Evolutionary conservation across 2,329 filamentous ascomycete genomes (phyloP).

Genomic region (Seiridium unicorne): DNA sequence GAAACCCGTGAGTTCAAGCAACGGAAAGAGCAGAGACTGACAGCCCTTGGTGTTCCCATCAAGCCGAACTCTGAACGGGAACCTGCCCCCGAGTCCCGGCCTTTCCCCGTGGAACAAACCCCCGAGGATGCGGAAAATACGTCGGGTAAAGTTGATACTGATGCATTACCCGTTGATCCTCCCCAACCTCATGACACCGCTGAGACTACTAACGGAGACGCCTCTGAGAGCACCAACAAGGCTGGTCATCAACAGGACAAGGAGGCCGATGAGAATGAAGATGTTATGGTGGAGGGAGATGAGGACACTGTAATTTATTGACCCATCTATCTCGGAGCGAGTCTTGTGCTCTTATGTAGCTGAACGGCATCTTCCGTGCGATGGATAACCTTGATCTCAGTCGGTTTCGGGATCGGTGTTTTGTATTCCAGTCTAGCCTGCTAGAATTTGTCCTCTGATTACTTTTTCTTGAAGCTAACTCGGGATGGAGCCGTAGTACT

Average conservation of each 20-base stretch:
- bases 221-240: slow-evolving; percentile 22
- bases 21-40: slow-evolving; percentile 41
- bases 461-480: too few species aligned
- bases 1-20: slow-evolving; percentile 64
- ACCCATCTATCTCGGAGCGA: too few species aligned
- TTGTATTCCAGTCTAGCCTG: too few species aligned
- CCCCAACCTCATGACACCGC: slow-evolving; percentile 31
- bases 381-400: too few species aligned
- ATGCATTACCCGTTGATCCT: slow-evolving; percentile 24
- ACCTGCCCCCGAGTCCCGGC: slow-evolving; percentile 15
- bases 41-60: slow-evolving; percentile 30
- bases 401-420: too few species aligned
- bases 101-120: background rate
- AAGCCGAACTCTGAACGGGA: slow-evolving; percentile 22
- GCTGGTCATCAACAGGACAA: slow-evolving; percentile 29
- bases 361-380: too few species aligned
- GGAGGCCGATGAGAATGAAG: slow-evolving; percentile 65
- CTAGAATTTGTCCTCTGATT: too few species aligned
- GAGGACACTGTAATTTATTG: slow-evolving; percentile 92
- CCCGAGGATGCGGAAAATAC: slow-evolving; percentile 28
- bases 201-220: slow-evolving; percentile 35
- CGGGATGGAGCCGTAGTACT: too few species aligned
- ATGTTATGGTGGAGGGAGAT: slow-evolving; percentile 78
- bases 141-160: slow-evolving; percentile 38
- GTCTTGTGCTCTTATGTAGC: too few species aligned